Evolutionary conservation across 768 basidiomycete species (phyloP).

Genomic region (Zangia roseola): DNA sequence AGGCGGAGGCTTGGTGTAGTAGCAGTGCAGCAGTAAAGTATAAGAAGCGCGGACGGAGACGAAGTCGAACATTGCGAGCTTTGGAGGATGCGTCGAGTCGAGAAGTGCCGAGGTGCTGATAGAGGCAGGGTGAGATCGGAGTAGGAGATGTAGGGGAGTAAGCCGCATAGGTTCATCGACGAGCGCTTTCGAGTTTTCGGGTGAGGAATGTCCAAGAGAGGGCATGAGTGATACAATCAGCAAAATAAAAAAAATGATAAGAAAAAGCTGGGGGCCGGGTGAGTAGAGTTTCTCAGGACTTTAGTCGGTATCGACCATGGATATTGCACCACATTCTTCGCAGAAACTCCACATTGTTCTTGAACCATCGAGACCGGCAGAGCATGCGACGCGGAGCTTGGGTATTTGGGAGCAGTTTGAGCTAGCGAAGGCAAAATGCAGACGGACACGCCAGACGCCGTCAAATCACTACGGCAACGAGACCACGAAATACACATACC

Average conservation of each 20-base stretch:
- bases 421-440: conserved; percentile 33
- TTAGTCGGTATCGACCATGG: conserved; percentile 78
- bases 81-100: conserved; percentile 24
- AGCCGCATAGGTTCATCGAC: conserved; percentile 24
- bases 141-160: conserved; percentile 1
- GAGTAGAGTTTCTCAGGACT: conserved; percentile 2
- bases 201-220: conserved; percentile 18
- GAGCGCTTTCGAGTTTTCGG: conserved; percentile 26
- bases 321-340: conserved; percentile 86
- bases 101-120: conserved; percentile 16
- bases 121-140: conserved; percentile 11
- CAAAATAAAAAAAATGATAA: conserved; percentile 33
- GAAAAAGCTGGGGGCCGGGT: conserved; percentile 13
- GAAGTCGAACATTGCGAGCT: conserved; percentile 17
- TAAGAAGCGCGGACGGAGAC: conserved; percentile 15
- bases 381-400: conserved; percentile 77
- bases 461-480: conserved; percentile 10
- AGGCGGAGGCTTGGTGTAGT: conserved; percentile 17
- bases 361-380: conserved; percentile 64
- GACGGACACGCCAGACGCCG: conserved; percentile 11
- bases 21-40: conserved; percentile 21
- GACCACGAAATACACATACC: conserved; percentile 47
- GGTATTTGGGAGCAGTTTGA: conserved; percentile 77
- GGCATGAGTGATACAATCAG: conserved; percentile 30
- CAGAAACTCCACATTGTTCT: conserved; percentile 85